Base-by-base conservation (phyloP, 805 yeast species). In the Yarrowia yakushimensis region DNA sequence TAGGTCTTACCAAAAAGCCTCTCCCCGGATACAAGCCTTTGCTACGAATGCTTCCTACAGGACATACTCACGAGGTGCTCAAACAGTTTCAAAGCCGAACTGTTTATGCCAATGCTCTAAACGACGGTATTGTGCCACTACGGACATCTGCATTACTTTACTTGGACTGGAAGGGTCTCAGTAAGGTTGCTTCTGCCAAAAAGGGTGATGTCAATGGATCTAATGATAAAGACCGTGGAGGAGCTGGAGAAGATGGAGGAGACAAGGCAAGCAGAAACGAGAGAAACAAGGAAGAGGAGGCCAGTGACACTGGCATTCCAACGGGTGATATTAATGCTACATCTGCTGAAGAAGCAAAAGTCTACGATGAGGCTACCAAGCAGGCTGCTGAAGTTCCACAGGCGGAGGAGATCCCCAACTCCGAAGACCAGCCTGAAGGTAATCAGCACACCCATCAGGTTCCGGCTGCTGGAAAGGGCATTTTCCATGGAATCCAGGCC, bases 111-210 rank as follows among this genome's bases (percentile, higher is more conserved):
- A 94, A 94, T 74, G 86, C 88, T 0, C 79, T 89, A 18, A 86
- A 94, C 73, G 99, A 94, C 75, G 99, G 99, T 2, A 91, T 94
- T 60, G 99, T 94, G 1, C 98, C 99, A 0, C 76, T 94, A 67
- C 77, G 98, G 59, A 94, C 99, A 0, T 85, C 97, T 0, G 90
- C 97, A 0, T 75, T 93, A 60, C 73, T 93, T 27, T 93, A 87
- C 69, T 73, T 94, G 13, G 98, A 94, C 72, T 91, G 96, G 88
- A 81, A 81, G 64, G 96, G 90, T 3, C 75, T 87, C 17, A 76
- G 81, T 3, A 78, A 79, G 52, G 86, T 86, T 0, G 73, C 76
- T 8, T 72, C 72, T 50, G 77, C 78, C 3, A 66, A 65, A 25
- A 63, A 64, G 15, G 72, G 71, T 3, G 66, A 34, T 15, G 31